Percentiles rank a stretch among this genome's conserved stretches.
Conservation (phyloP, 306 rosid species). For the Medicago lupulina region DNA sequence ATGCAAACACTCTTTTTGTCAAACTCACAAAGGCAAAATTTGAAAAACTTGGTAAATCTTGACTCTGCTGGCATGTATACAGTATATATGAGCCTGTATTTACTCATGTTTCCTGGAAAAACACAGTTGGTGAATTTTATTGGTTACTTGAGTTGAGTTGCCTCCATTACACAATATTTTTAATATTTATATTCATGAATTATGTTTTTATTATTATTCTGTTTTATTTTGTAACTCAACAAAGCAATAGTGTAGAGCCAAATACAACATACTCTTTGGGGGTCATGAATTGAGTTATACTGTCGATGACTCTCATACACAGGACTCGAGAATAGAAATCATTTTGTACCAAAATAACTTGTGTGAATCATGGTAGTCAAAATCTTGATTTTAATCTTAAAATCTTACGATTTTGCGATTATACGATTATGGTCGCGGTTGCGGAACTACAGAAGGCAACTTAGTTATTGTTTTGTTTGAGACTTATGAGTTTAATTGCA, state of each 20-base stretch:
- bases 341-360: conserved; percentile 33
- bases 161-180: not conserved
- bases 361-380: not conserved
- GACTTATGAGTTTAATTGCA: no score
- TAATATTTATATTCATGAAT: not conserved
- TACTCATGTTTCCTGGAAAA: conserved; percentile 2
- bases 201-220: not conserved
- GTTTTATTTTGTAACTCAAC: not conserved
- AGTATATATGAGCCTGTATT: not conserved
- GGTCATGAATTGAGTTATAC: not conserved
- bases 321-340: conserved; percentile 10
- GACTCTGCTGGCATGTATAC: not conserved
- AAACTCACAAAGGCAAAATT: not conserved
- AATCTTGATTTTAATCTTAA: no score
- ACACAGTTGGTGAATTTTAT: conserved; percentile 10
- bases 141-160: conserved; percentile 17
- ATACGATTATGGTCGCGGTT: no score
- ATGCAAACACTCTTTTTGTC: conserved; percentile 12
- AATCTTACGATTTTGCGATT: no score
- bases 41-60: not conserved
- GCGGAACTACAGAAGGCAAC: no score
- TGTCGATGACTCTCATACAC: conserved; percentile 4
- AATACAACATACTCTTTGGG: not conserved
- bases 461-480: no score
- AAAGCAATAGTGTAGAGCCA: not conserved